Conservation (phyloP, 805 yeast species). For the Blastobotrys chiropterorum region DNA sequence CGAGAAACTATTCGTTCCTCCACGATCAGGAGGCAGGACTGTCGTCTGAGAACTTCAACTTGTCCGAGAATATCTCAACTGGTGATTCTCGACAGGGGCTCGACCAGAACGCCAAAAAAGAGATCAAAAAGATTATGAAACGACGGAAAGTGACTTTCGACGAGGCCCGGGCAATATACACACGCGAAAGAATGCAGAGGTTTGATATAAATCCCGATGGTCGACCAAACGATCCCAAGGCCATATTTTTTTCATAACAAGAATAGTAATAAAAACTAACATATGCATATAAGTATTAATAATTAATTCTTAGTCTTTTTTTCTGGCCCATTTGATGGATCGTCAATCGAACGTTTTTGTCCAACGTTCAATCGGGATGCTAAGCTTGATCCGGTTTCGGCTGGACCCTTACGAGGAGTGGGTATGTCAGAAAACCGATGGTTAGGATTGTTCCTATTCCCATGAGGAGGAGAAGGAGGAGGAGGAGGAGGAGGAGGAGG, state of each 20-base stretch:
- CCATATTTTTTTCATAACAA: constrained; percentile 36
- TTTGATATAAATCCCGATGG: constrained; percentile 62
- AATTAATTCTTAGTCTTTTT: not conserved
- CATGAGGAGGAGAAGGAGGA: not conserved
- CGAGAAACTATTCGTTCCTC: constrained; percentile 27
- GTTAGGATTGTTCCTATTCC: not conserved
- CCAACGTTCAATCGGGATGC: not conserved
- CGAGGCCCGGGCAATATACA: constrained; percentile 56
- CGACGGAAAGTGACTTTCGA: constrained; percentile 50
- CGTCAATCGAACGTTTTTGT: not conserved
- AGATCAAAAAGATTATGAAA: constrained; percentile 51
- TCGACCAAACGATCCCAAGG: constrained; percentile 58
- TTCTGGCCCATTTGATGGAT: not conserved
- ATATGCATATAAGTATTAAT: not conserved
- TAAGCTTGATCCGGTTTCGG: not conserved
- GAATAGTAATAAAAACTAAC: no score
- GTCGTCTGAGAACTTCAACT: constrained; percentile 51
- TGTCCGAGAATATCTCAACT: constrained; percentile 40
- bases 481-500: no score
- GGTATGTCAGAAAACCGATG: not conserved
- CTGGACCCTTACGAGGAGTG: not conserved
- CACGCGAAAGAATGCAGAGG: constrained; percentile 38
- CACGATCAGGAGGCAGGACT: constrained; percentile 56
- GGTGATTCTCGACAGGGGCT: constrained; percentile 59
- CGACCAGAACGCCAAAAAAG: constrained; percentile 46